phyloP scores from a whole-genome alignment of 2,329 filamentous ascomycete species.

The Magnaporthiopsis rhizophila region DNA sequence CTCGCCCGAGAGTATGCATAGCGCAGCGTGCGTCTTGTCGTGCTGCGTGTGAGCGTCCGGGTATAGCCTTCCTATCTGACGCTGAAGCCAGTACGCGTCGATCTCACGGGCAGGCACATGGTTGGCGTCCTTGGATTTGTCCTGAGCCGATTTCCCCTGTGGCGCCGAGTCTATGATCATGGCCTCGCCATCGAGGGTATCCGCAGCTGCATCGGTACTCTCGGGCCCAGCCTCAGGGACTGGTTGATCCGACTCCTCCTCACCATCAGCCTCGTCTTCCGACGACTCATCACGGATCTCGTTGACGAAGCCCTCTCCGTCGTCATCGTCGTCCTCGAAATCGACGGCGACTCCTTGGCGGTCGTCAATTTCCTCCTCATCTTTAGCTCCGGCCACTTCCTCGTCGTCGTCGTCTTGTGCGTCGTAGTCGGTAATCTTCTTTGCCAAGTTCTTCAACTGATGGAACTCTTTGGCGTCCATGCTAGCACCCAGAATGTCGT shows the following conservation, averaged over 20 bases:
- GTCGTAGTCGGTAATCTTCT: constrained; percentile 98
- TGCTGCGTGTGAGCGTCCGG: constrained; percentile 88
- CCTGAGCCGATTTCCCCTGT: constrained; percentile 36
- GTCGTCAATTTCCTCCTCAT: constrained; percentile 76
- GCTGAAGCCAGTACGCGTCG: constrained; percentile 94
- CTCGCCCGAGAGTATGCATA: constrained; percentile 73
- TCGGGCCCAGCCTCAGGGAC: constrained; percentile 39
- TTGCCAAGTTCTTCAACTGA: constrained; percentile 88
- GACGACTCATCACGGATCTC: constrained; percentile 86
- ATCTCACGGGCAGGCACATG: constrained; percentile 79
- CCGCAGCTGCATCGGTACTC: constrained; percentile 42
- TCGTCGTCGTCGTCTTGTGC: constrained; percentile 94
- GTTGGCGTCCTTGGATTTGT: constrained; percentile 45
- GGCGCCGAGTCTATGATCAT: constrained; percentile 73
- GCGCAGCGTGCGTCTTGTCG: constrained; percentile 79
- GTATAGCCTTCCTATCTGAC: constrained; percentile 83
- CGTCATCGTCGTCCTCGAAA: constrained; percentile 87
- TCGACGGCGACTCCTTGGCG: constrained; percentile 95
- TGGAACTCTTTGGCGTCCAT: constrained; percentile 91
- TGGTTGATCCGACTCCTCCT: constrained; percentile 47
- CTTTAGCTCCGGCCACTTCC: constrained; percentile 61
- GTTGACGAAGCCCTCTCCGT: constrained; percentile 66
- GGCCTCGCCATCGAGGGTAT: constrained; percentile 56
- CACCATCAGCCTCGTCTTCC: constrained; percentile 62
- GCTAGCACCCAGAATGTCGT: constrained; percentile 79